Conservation (phyloP, 805 yeast species). For the Cyberlindnera samutprakarnensis region DNA sequence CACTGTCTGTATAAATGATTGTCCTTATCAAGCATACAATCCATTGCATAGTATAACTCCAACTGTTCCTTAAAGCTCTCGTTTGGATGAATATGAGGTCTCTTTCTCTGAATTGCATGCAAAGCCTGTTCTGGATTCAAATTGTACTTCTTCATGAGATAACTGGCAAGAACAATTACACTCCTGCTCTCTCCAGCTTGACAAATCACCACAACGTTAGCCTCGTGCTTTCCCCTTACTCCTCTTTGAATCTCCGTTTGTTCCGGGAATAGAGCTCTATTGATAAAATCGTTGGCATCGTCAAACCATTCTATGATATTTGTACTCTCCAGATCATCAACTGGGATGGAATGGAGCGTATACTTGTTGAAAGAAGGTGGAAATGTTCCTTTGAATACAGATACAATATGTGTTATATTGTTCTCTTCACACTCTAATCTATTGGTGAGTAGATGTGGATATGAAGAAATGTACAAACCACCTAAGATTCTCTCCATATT, state of each 20-base stretch:
- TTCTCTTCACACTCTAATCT: conserved; percentile 42
- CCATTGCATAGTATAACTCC: conserved; percentile 45
- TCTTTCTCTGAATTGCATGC: conserved; percentile 65
- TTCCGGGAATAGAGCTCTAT: conserved; percentile 46
- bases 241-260: conserved; percentile 22
- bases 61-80: conserved; percentile 69
- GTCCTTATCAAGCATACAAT: conserved; percentile 26
- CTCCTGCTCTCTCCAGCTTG: conserved; percentile 94
- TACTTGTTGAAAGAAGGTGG: conserved; percentile 47
- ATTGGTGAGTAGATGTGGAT: conserved; percentile 52
- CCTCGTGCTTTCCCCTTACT: conserved; percentile 29
- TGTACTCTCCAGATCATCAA: conserved; percentile 65
- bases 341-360: conserved; percentile 48
- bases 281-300: conserved; percentile 60
- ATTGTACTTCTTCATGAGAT: conserved; percentile 71
- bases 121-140: conserved; percentile 55
- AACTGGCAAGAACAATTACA: conserved; percentile 79
- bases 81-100: conserved; percentile 61
- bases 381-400: conserved; percentile 58
- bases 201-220: conserved; percentile 58
- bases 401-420: conserved; percentile 64
- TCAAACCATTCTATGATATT: conserved; percentile 58
- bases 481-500: conserved; percentile 64
- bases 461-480: conserved; percentile 67
- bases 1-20: conserved; percentile 36